Percentiles rank a stretch among this genome's conserved stretches.
Conservation (phyloP, 441 rosid species). For the Populus tomentosa region DNA sequence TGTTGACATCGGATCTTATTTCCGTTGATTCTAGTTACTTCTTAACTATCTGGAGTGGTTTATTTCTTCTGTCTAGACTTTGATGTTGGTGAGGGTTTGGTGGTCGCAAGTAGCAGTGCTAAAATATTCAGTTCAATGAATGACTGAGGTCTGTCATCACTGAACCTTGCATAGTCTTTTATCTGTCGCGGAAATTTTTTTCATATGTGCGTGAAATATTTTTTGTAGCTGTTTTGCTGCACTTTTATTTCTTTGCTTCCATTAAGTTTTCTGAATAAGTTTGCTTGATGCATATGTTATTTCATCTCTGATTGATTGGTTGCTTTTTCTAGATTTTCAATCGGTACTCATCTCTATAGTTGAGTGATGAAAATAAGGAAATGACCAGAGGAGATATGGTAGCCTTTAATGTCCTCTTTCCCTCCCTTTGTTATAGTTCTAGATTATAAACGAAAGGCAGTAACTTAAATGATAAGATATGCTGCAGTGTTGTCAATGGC, state of each 20-base stretch:
- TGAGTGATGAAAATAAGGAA: neutral
- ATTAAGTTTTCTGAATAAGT: neutral
- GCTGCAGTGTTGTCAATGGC: too few species aligned
- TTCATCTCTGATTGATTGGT: neutral
- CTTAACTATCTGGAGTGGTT: constrained; percentile 3
- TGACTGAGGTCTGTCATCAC: neutral
- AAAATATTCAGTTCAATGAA: neutral
- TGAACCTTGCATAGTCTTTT: neutral
- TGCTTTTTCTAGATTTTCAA: neutral
- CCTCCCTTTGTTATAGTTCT: neutral
- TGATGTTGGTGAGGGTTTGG: constrained; percentile 1
- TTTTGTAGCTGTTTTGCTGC: neutral
- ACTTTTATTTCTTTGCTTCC: neutral
- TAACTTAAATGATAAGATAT: neutral
- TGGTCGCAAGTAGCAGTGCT: neutral
- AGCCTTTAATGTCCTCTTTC: neutral
- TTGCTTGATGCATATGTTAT: neutral
- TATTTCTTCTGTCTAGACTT: neutral
- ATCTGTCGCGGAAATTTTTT: neutral
- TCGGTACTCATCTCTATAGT: neutral
- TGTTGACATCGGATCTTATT: constrained; percentile 29
- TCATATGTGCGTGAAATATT: neutral
- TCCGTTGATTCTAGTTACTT: neutral
- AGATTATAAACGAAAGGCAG: neutral
- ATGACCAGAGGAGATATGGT: neutral